phyloP scores from a whole-genome alignment of 345 rosid species.

The Boechera divaricarpa region DNA sequence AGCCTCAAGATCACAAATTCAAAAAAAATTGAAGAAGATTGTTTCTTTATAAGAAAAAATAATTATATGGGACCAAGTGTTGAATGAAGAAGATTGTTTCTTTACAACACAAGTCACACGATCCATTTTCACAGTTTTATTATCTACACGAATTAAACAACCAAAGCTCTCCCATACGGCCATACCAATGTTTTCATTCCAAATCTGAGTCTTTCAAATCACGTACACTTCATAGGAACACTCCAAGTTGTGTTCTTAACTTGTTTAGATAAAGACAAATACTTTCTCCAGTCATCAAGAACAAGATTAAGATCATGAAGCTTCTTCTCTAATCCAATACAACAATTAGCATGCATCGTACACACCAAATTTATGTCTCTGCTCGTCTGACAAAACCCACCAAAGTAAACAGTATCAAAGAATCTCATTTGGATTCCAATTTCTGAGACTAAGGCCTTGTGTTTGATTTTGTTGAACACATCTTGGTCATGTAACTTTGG shows the following conservation, averaged over 20 bases:
- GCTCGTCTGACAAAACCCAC: slow-evolving; percentile 74
- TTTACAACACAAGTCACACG: background rate
- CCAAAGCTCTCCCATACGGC: background rate
- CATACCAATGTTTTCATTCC: background rate
- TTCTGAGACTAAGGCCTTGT: slow-evolving; percentile 36
- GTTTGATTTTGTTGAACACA: slow-evolving; percentile 73
- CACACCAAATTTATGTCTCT: slow-evolving; percentile 63
- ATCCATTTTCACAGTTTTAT: background rate
- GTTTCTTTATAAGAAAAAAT: too few relatives aligned
- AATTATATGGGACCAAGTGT: background rate
- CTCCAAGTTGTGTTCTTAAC: slow-evolving; percentile 54
- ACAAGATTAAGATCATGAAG: slow-evolving; percentile 60
- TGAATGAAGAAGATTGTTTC: too few relatives aligned
- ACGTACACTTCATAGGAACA: slow-evolving; percentile 61
- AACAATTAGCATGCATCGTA: slow-evolving; percentile 91
- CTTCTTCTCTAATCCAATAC: slow-evolving; percentile 66
- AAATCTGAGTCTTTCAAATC: slow-evolving; percentile 33
- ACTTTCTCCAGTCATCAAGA: slow-evolving; percentile 71
- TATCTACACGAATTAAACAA: slow-evolving; percentile 1
- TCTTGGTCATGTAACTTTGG: slow-evolving; percentile 77
- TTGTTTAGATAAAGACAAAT: slow-evolving; percentile 39
- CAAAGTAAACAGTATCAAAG: slow-evolving; percentile 66
- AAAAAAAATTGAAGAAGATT: too few relatives aligned
- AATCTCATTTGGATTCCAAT: slow-evolving; percentile 61
- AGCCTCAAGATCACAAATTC: too few relatives aligned